Conservation (phyloP, 148 eudicot genomes). For the Amaranthus cruentus region DNA sequence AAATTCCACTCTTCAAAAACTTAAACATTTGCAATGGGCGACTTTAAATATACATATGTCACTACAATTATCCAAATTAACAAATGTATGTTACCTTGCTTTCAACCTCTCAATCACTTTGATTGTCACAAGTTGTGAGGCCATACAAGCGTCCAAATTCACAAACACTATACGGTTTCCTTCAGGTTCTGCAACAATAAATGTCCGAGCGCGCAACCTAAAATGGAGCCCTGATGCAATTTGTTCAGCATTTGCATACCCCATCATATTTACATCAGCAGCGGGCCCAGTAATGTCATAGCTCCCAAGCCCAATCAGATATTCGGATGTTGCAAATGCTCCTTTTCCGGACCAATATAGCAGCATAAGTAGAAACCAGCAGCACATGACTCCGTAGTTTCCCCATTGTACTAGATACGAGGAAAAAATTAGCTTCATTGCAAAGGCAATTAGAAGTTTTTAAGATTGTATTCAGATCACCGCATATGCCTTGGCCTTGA, state of each 20-base stretch:
- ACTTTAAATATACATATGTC: neutral
- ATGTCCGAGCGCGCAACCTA: constrained; percentile 84
- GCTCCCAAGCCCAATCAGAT: constrained; percentile 93
- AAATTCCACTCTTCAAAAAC: neutral
- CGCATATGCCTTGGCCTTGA: constrained; percentile 24
- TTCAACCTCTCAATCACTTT: constrained; percentile 91
- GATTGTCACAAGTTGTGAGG: constrained; percentile 82
- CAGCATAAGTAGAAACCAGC: constrained; percentile 36
- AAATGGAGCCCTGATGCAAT: constrained; percentile 82
- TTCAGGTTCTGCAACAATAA: constrained; percentile 77
- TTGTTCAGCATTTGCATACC: constrained; percentile 80
- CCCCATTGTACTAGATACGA: constrained; percentile 16
- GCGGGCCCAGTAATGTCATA: constrained; percentile 99
- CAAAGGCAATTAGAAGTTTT: neutral
- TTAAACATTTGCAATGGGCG: neutral
- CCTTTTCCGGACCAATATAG: constrained; percentile 25
- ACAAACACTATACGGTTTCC: constrained; percentile 75
- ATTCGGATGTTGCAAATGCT: constrained; percentile 47
- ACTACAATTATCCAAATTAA: neutral
- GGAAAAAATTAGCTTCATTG: constrained; percentile 33
- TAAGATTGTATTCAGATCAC: constrained; percentile 11
- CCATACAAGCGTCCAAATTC: constrained; percentile 99
- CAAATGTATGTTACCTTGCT: constrained; percentile 49
- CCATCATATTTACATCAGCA: constrained; percentile 99
- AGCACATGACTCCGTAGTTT: constrained; percentile 34